phyloP scores from a whole-genome alignment of 2,329 filamentous ascomycete genomes.

The Chalara sp. region DNA sequence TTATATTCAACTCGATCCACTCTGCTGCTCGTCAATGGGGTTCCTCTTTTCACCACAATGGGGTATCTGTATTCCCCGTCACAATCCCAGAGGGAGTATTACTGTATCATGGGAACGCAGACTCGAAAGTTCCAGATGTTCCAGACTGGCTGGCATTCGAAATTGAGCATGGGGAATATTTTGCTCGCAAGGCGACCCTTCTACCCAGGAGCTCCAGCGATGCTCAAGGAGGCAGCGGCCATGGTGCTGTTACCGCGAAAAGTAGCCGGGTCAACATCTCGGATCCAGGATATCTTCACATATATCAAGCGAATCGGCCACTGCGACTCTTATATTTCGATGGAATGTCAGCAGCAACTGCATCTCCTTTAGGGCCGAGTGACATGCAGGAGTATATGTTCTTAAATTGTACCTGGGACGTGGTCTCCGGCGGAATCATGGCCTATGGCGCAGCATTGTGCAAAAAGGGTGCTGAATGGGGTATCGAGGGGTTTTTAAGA shows the following conservation, averaged over 20 bases:
- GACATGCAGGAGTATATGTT: constrained; percentile 59
- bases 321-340: constrained; percentile 54
- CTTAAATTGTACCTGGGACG: background rate
- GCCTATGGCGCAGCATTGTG: constrained; percentile 49
- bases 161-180: constrained; percentile 61
- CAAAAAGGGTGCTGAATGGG: constrained; percentile 40
- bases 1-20: constrained; percentile 66
- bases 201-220: background rate
- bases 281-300: background rate
- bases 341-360: constrained; percentile 56
- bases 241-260: background rate
- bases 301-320: background rate
- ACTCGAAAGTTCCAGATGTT: constrained; percentile 37
- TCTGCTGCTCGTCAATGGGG: constrained; percentile 68
- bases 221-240: background rate
- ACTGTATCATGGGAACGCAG: constrained; percentile 56
- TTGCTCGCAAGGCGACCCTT: constrained; percentile 36
- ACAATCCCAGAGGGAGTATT: constrained; percentile 56
- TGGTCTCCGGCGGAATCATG: background rate
- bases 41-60: constrained; percentile 65
- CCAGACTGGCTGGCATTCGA: constrained; percentile 71
- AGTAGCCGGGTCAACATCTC: background rate
- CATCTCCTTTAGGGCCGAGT: constrained; percentile 55
- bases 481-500: constrained; percentile 56
- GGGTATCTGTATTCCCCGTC: constrained; percentile 62